Evolutionary conservation across 768 basidiomycete genomes (phyloP).

Genomic region (Pleurotus cornucopiae): DNA sequence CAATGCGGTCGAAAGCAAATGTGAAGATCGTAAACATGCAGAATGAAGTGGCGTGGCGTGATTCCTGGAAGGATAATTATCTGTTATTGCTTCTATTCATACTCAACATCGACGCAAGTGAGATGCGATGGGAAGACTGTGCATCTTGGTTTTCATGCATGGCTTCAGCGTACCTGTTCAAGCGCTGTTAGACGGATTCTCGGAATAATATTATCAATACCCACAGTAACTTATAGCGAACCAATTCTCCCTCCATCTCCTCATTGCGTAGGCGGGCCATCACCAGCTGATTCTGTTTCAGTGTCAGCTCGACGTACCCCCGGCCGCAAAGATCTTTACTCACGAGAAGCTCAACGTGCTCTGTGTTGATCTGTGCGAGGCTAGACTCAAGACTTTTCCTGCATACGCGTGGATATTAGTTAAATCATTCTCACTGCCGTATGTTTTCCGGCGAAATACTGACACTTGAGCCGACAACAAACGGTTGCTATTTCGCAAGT

Average conservation of each 20-base stretch:
- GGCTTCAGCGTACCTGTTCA: slow-evolving; percentile 58
- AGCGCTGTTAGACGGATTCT: slow-evolving; percentile 4
- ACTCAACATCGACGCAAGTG: slow-evolving; percentile 41
- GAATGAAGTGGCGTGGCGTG: not conserved
- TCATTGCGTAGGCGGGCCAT: slow-evolving; percentile 85
- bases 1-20: slow-evolving; percentile 5
- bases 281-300: slow-evolving; percentile 78
- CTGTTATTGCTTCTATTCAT: slow-evolving; percentile 3
- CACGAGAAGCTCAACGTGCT: slow-evolving; percentile 77
- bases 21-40: not conserved
- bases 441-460: slow-evolving; percentile 22
- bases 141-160: slow-evolving; percentile 77
- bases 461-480: slow-evolving; percentile 75
- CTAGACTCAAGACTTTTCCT: slow-evolving; percentile 80
- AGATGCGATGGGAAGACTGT: slow-evolving; percentile 60
- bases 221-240: slow-evolving; percentile 89
- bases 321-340: slow-evolving; percentile 14
- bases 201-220: slow-evolving; percentile 20
- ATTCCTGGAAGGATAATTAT: not conserved
- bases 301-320: no score
- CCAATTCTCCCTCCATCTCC: slow-evolving; percentile 90
- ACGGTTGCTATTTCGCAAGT: slow-evolving; percentile 76
- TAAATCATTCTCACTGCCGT: no score
- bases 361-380: slow-evolving; percentile 74
- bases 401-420: slow-evolving; percentile 1